Base-by-base conservation (phyloP, 2,329 filamentous ascomycete genomes). In the Colletotrichum incanum region DNA sequence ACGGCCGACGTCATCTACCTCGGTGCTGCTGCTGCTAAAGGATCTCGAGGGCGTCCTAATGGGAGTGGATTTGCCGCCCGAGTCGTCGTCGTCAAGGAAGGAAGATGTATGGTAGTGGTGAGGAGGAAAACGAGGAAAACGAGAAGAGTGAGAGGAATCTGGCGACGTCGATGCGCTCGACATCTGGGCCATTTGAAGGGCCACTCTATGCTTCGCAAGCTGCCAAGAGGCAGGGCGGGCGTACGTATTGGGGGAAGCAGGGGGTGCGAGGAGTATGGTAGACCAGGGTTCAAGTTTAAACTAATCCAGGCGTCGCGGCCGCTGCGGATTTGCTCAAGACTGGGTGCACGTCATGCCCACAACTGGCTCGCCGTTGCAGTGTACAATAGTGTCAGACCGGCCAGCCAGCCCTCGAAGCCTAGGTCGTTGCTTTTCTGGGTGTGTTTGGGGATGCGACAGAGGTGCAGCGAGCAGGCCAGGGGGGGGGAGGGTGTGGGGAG, bases 41-140 rank as follows among this genome's bases (percentile, higher is more conserved):
- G 73, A 74, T 67, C 56, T 69, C 45, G 73, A 74, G 34, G 71
- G 71, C n/a, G 73, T 74, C 39, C 67, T 62, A 6, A 73, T 66
- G 3, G 67, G 64, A 2, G 71, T 73, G 14, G 73, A 64, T 39
- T 65, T 65, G 3, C 50, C 67, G 43, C 47, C 64, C 49, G 64
- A 74, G 47, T 67, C 55, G 61, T 67, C 45, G 59, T 34, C 23
- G 9, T 39, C 49, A 37, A 65, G 23, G 7, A 59, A 60, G 41
- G 60, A 39, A 50, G 37, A 56, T 7, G 26, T 62, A 55, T 37
- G 54, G 26, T 47, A 11, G 47, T 37, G 16, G 18, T 4, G 61
- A 50, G 49, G 26, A 23, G 9, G 39, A n/a, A 31, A 3, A 5
- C 18, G 50, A 43, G 61, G 34, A n/a, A 23, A 43, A 43, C 16